Evolutionary conservation across 1,139 yeast species (phyloP).

Genomic region (Kluyveromyces sp.): DNA sequence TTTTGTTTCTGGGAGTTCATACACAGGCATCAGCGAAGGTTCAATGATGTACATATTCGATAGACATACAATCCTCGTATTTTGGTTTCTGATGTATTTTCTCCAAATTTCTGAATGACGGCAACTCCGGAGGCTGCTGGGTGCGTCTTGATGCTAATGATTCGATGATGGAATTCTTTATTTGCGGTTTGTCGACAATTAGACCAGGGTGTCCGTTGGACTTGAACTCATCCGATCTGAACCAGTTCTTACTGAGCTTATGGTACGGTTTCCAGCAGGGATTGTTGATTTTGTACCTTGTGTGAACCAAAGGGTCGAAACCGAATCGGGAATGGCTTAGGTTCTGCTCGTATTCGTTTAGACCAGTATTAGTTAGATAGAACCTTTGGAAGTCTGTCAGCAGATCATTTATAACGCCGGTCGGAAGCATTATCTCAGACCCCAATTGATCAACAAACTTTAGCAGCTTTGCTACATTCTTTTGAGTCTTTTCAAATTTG

Average conservation of each 20-base stretch:
- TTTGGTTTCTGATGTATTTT: slow-evolving; percentile 39
- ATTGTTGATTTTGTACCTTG: slow-evolving; percentile 26
- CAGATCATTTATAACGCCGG: slow-evolving; percentile 40
- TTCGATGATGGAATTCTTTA: slow-evolving; percentile 41
- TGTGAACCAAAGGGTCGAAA: slow-evolving; percentile 23
- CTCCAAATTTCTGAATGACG: slow-evolving; percentile 57
- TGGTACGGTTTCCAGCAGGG: slow-evolving; percentile 24
- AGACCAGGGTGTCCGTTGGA: slow-evolving; percentile 62
- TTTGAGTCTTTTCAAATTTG: slow-evolving; percentile 42
- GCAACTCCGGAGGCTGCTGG: slow-evolving; percentile 38
- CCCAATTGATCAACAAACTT: slow-evolving; percentile 41
- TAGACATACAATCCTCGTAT: slow-evolving; percentile 13
- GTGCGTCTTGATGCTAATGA: slow-evolving; percentile 19
- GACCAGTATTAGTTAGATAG: slow-evolving; percentile 29
- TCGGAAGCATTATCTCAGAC: slow-evolving; percentile 42
- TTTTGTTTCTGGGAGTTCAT: too few species aligned
- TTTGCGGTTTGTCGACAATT: slow-evolving; percentile 47
- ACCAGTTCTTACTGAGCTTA: slow-evolving; percentile 19
- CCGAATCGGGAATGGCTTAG: slow-evolving; percentile 7
- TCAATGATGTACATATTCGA: slow-evolving; percentile 10
- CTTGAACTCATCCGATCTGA: slow-evolving; percentile 33
- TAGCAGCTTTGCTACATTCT: slow-evolving; percentile 40
- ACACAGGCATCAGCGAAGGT: too few species aligned
- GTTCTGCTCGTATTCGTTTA: slow-evolving; percentile 14
- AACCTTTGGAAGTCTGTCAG: slow-evolving; percentile 31